Base-by-base conservation (phyloP, 371 early-diverging fungal genomes). In the Antonospora locustae region DNA sequence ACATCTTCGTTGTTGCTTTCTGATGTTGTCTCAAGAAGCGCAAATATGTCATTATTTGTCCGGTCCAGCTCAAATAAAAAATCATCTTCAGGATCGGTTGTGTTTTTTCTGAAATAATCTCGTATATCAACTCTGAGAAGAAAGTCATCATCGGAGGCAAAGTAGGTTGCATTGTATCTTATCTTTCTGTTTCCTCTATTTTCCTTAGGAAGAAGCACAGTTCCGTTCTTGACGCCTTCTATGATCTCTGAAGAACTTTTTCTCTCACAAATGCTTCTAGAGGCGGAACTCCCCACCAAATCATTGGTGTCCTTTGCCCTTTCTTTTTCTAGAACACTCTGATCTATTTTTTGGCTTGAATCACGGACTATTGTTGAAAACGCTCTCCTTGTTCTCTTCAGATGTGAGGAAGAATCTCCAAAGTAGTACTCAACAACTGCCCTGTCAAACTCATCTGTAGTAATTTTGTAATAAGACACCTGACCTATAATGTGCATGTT, bases 71-170 rank as follows among this genome's bases (percentile, higher is more conserved):
- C 70, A 53, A 85, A 85, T 32, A 85, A 63, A 25, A 84, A 78
- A 3, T 82, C 79, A 45, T 85, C 85, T 39, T 76, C 73, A 4
- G 73, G 51, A 49, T 82, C 81, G 16, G 84, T 67, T 0, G 84
- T 81, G 58, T 82, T 81, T 36, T 61, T 56, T 55, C 79, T 79
- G 66, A 85, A 85, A 58, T 73, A 78, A 19, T 81, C 78, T 45
- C 85, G 74, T 14, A 82, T 66, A 0, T 70, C 44, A 1, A 79
- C 64, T 30, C 80, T 77, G 69, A 84, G 77, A 16, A 85, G 67
- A 58, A 81, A 85, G 58, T 85, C 85, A 66, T 84, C 83, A 64
- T 85, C 85, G 17, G 81, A 78, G 0, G 79, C 83, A 49, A 79
- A 71, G 65, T 74, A 80, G 16, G 47, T 43, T 39, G 78, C 72